Evolutionary conservation across 306 rosid genomes (phyloP), one percentile per base, ranked within the genome.

Genomic region (Fragaria iinumae): DNA sequence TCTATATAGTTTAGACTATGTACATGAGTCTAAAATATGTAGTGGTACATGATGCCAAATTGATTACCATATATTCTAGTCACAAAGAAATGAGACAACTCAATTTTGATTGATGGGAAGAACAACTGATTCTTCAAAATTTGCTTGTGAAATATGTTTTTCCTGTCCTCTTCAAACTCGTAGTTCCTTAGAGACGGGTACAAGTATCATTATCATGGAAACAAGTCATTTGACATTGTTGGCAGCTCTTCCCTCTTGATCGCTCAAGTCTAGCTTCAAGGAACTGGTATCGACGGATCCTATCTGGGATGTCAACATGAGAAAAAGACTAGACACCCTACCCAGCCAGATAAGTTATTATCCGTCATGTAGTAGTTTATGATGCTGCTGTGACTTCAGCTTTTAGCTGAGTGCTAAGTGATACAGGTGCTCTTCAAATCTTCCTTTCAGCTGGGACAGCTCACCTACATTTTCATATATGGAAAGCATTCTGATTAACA

Each of bases 281-380:
- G 56, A 74, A 45, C 76, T 13, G 3, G 8, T 41, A 43, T 8
- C 45, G 11, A 13, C 13, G 12, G 6, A 16, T n/a, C 72, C 60
- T 38, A 74, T 71, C 80, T 84, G 74, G 64, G 59, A 63, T 59
- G 74, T 67, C 56, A 43, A 27, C 45, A 38, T 18, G 69, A 80
- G 91, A 87, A 88, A 89, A 88, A 85, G 94, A 86, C 89, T 80
- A 81, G 88, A 76, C 89, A 88, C 62, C 29, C 12, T 8, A n/a
- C 87, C 89, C 90, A 83, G 77, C 77, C 79, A 82, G 84, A 77
- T 82, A 81, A 82, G 87, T 81, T 71, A 80, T 83, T 82, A 12
- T 55, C 49, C 6, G 41, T 70, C 63, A 69, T 14, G 77, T 80
- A 32, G 36, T 32, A 32, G 4, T 32, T 32, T 3, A 32, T 32